Base-by-base conservation (phyloP, 768 basidiomycete genomes). In the Hygrophorus pudorinus region DNA sequence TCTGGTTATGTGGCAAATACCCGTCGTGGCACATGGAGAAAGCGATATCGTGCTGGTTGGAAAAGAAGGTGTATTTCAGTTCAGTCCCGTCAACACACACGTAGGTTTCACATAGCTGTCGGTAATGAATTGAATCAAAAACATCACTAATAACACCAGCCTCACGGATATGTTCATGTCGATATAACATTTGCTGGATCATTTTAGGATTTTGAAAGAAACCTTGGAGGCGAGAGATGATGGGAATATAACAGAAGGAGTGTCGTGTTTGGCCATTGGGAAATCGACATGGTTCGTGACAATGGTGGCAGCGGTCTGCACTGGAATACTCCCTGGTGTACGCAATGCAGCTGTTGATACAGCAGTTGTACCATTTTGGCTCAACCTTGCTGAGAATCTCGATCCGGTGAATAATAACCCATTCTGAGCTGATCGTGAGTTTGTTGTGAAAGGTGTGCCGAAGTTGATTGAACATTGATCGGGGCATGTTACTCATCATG, bases 11-110 rank as follows among this genome's bases (percentile, higher is more conserved):
- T 3, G 65, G 60, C 0, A 54, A 49, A 50, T 71, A 71, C 0
- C 73, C 66, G 53, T 76, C 71, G 0, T 61, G 62, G 4, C 63
- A 65, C 1, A 73, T 45, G 0, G 61, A 65, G 4, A 75, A 56
- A 1, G 71, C 70, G n/a, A 76, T 53, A 40, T 76, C 72, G 5
- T 55, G 56, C 0, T 24, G 27, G 20, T 64, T 59, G 0, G 54
- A 52, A 42, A 77, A 76, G 52, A 56, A 65, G 1, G 43, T 51
- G 47, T 64, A 53, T 0, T 27, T 16, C 0, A 54, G 50, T 6
- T 35, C 33, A 4, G 57, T 34, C 1, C 55, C 61, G 34, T 59
- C 51, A 11, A 69, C 42, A 3, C 38, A 17, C 20, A 70, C 62
- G 10, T 51, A 21, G 21, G 50, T 38, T 1, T 37, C 10, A 4